Evolutionary conservation across 768 basidiomycete species (phyloP).

Genomic region (Trametes cinnabarina): DNA sequence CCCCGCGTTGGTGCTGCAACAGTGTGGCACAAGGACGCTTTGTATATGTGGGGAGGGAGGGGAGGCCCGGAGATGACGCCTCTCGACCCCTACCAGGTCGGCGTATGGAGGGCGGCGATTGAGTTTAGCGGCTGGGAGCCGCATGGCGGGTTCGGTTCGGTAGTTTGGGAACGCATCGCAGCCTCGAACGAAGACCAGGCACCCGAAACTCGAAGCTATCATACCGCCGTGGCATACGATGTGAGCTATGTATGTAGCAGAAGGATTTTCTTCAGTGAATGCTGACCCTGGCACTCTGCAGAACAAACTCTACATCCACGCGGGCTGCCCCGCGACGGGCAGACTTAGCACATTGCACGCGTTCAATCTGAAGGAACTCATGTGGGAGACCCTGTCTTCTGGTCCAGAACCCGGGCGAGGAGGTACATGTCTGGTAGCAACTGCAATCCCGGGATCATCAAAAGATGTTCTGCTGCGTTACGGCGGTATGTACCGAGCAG

Average conservation of each 20-base stretch:
- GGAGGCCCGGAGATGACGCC: constrained; percentile 41
- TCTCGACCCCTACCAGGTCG: constrained; percentile 26
- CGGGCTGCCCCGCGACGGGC: constrained; percentile 39
- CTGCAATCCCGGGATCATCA: constrained; percentile 15
- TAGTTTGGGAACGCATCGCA: constrained; percentile 33
- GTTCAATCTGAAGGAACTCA: constrained; percentile 28
- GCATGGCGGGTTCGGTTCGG: background rate
- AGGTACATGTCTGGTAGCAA: constrained; percentile 38
- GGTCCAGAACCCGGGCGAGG: constrained; percentile 40
- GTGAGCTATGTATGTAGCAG: constrained; percentile 21
- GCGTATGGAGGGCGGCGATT: constrained; percentile 13
- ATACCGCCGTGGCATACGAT: constrained; percentile 30
- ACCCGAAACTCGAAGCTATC: constrained; percentile 38
- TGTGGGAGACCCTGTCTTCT: constrained; percentile 34
- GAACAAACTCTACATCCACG: constrained; percentile 39
- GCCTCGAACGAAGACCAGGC: constrained; percentile 30
- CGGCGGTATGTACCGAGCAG: constrained; percentile 27
- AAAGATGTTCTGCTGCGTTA: constrained; percentile 36
- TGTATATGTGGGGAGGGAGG: constrained; percentile 46
- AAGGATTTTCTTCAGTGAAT: background rate
- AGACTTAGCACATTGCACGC: constrained; percentile 37
- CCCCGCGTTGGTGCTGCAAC: constrained; percentile 25
- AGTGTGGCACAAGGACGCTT: constrained; percentile 9
- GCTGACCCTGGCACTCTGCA: constrained; percentile 11
- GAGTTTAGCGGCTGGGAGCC: background rate